Evolutionary conservation across 257 asterid genomes (phyloP).

Genomic region (Anisodus acutangulus): DNA sequence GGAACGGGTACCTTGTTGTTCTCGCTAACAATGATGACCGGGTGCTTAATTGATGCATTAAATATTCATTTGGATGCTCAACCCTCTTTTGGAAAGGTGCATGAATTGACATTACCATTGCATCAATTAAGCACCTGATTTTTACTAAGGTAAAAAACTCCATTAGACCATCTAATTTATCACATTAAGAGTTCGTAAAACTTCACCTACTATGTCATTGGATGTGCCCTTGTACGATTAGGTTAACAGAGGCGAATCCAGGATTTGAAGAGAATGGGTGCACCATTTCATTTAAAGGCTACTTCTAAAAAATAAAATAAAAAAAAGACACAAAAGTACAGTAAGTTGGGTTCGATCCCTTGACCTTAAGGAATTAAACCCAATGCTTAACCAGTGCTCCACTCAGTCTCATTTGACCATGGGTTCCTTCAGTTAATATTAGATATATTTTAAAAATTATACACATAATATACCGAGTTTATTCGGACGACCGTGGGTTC

Average conservation of each 20-base stretch:
- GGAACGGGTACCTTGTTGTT: neutral
- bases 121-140: neutral
- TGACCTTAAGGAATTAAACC: no score
- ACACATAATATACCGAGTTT: no score
- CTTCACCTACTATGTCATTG: neutral
- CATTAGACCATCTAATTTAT: neutral
- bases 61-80: constrained; percentile 18
- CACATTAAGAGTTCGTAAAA: neutral
- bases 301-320: no score
- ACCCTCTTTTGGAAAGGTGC: neutral
- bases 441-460: no score
- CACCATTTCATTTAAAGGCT: no score
- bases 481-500: no score
- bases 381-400: no score
- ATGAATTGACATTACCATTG: constrained; percentile 11
- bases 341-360: no score
- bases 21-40: constrained; percentile 18
- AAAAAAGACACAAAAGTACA: no score
- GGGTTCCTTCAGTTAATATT: no score
- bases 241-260: neutral
- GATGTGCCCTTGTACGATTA: neutral
- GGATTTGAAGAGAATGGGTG: no score
- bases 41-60: neutral
- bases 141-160: neutral
- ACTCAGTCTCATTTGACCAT: no score